Conservation (phyloP, 257 asterid species). For the Fraxinus anomala region DNA sequence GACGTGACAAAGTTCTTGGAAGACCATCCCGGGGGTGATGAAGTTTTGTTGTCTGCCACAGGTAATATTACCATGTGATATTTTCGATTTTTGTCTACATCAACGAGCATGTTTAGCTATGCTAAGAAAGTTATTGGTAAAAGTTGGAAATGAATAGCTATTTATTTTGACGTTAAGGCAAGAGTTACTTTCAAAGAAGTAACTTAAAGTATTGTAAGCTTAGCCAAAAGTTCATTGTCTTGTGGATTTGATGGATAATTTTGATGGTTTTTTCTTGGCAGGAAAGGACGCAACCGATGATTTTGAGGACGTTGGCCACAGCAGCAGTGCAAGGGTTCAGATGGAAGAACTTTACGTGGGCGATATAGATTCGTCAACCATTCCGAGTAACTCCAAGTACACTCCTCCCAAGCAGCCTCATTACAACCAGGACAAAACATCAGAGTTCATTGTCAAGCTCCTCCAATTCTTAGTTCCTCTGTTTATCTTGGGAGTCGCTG, state of each 20-base stretch:
- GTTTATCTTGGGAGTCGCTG: conserved; percentile 64
- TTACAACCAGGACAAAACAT: conserved; percentile 58
- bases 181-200: too few species aligned
- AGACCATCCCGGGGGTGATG: conserved; percentile 97
- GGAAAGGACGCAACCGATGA: conserved; percentile 87
- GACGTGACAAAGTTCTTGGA: conserved; percentile 85
- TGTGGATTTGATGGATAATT: neutral
- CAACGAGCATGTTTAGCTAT: neutral
- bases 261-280: conserved; percentile 26
- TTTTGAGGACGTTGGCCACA: conserved; percentile 91
- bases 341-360: conserved; percentile 70
- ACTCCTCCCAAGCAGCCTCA: conserved; percentile 60
- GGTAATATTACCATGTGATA: conserved; percentile 46
- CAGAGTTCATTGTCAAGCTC: conserved; percentile 67
- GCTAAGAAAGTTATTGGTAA: neutral
- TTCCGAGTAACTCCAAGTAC: conserved; percentile 44
- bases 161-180: too few species aligned
- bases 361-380: conserved; percentile 55
- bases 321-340: conserved; percentile 66
- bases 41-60: conserved; percentile 75
- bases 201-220: neutral
- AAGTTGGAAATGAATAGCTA: too few species aligned
- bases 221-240: neutral
- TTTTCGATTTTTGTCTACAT: neutral
- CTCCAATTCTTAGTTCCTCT: conserved; percentile 85